A percentile compares a stretch with the other conserved stretches of the same genome.
phyloP scores from a whole-genome alignment of 352 stramenopile genomes.

The Pythium sp. region DNA sequence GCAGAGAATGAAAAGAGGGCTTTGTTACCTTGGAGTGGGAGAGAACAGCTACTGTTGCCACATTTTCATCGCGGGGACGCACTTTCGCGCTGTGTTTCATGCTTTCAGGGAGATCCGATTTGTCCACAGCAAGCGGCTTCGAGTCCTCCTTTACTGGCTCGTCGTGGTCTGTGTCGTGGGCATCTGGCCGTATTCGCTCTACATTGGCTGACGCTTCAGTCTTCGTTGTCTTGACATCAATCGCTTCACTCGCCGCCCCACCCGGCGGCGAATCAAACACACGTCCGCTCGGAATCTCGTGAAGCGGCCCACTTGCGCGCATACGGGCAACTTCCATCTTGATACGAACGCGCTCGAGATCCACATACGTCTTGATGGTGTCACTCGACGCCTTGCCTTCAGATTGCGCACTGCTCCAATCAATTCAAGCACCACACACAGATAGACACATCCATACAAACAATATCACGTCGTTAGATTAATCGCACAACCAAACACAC shows the following conservation, averaged over 20 bases:
- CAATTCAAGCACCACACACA: neutral
- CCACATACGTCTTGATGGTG: slow-evolving; percentile 12
- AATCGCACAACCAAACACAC: neutral
- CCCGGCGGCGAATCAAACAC: slow-evolving; percentile 50
- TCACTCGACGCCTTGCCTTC: neutral
- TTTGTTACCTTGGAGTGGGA: neutral
- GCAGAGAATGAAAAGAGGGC: too few species aligned
- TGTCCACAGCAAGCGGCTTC: neutral
- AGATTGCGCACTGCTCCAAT: neutral
- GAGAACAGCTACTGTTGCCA: neutral
- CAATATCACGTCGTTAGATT: neutral
- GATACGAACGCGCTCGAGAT: slow-evolving; percentile 37
- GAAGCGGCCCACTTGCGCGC: slow-evolving; percentile 24
- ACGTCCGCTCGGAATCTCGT: slow-evolving; percentile 44
- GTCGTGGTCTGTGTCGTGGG: neutral
- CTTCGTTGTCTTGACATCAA: slow-evolving; percentile 61
- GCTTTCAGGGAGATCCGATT: neutral
- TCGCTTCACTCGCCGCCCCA: slow-evolving; percentile 23
- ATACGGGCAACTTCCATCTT: slow-evolving; percentile 41
- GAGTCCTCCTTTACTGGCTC: slow-evolving; percentile 5
- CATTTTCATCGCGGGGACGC: neutral
- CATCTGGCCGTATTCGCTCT: neutral
- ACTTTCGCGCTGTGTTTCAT: neutral
- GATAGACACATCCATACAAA: neutral
- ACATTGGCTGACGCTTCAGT: slow-evolving; percentile 29